These are phyloP conservation scores for Pharnaceum exiguum DNA, from an alignment of 148 eudicot genomes.

Conservation along the genomic window DNA sequence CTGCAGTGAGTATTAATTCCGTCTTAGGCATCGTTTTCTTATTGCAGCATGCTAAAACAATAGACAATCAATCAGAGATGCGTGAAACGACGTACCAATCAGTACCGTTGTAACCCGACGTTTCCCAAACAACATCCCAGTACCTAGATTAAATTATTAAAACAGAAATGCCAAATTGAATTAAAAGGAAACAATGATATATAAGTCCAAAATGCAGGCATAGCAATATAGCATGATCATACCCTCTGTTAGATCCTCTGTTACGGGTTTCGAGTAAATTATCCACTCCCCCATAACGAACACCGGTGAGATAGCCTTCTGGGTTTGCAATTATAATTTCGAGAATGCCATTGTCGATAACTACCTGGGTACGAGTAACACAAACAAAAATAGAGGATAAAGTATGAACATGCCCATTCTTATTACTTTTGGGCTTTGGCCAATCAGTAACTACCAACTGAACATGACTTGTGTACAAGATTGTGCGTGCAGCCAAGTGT, in stretches of 20 bases:
- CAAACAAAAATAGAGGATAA: no score
- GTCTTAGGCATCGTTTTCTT: neutral
- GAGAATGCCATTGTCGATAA: slow-evolving; percentile 43
- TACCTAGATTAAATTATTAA: slow-evolving; percentile 25
- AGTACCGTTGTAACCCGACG: slow-evolving; percentile 7
- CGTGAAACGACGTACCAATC: slow-evolving; percentile 23
- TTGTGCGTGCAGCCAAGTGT: neutral
- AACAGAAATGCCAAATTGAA: neutral
- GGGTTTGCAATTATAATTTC: slow-evolving; percentile 40
- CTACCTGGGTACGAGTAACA: slow-evolving; percentile 26
- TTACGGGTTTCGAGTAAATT: slow-evolving; percentile 42
- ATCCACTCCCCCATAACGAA: slow-evolving; percentile 29
- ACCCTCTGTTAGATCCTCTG: slow-evolving; percentile 37
- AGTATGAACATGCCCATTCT: neutral
- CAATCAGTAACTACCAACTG: neutral
- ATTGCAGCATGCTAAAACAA: neutral
- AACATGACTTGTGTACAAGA: neutral
- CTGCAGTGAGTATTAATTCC: slow-evolving; percentile 25
- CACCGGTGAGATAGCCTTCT: slow-evolving; percentile 33
- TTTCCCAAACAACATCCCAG: slow-evolving; percentile 38
- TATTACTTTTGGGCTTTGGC: no score
- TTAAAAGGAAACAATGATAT: neutral
- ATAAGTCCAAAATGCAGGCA: no score
- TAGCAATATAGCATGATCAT: slow-evolving; percentile 2
- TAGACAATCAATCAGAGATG: neutral